Evolutionary conservation across 306 rosid species (phyloP), one percentile per base, ranked within the genome.

Genomic region (Prosopis cineraria): DNA sequence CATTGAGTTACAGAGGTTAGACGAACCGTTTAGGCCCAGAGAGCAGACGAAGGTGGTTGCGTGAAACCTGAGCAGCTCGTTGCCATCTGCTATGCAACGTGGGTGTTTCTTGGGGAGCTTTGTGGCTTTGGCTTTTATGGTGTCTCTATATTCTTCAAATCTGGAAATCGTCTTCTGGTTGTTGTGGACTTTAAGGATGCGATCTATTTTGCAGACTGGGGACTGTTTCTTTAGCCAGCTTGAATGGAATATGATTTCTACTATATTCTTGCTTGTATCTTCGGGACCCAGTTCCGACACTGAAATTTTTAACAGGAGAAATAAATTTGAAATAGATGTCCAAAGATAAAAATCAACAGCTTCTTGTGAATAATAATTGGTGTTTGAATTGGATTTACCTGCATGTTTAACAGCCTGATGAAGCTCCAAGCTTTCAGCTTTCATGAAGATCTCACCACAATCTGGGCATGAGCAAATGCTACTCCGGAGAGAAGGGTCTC

Each of bases 251-350:
- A 95, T 95, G 45, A 95, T 95, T 55, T 95, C 98, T 68, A 95
- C 99, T 86, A 95, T 93, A 90, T 95, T 95, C 88, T 91, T 95
- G 99, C 99, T 95, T 1, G 99, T 91, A 83, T 95, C 99, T 69
- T 95, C 97, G 7, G 90, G 87, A 24, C 93, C 98, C 75, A 95
- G 87, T 64, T 95, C 99, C 31, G 99, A 95, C 14, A 95, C 99
- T 95, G 74, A 60, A 67, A 78, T 83, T 40, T 25, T 36, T 37
- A 52, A 70, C 19, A n/a, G 27, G 37, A 10, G 20, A 69, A 70
- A 39, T 1, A 74, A 12, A 14, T 41, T 60, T 55, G 19, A 12
- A 79, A 41, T 37, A 44, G 63, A 48, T 7, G 24, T 63, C 17
- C 41, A 20, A 60, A 43, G 16, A 34, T 13, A 34, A 47, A 64